Base-by-base conservation (phyloP, 768 basidiomycete species). In the Russula foetens region DNA sequence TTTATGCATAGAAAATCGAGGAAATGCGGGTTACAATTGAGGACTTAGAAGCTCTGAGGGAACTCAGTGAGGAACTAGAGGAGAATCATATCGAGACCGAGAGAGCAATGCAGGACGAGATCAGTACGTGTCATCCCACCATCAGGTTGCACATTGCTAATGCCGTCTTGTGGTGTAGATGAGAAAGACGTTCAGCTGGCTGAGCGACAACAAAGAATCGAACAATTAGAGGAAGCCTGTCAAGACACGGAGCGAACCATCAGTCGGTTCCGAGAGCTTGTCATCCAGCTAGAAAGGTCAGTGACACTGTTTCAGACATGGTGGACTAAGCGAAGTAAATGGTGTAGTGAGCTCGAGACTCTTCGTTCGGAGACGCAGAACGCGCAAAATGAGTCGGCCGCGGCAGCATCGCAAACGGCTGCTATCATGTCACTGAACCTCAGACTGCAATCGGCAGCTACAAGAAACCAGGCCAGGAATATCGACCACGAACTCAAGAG, bases 1-100 rank as follows among this genome's bases (percentile, higher is more conserved):
- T 11, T 24, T 24, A 26, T 44, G 26, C 46, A 5, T 67, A 95
- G 91, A 95, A 94, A 84, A 93, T 98, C 65, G 97, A 98, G 71
- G 94, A 98, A 73, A 95, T 98, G 90, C 83, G 92, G 14, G 86
- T 92, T 56, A 91, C 90, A 0, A 92, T 98, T 56, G 96, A 98
- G 71, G 97, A 99, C 68, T 83, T 98, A 4, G 97, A 99, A 70
- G 84, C 94, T 12, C 82, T 99, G 44, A 91, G 95, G 70, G 97
- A 98, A 68, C 86, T 99, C 50, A 92, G 88, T 58, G 96, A 99
- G 63, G 97, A 99, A 73, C 81, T 99, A 3, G 97, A 98, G 72
- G 95, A 98, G 73, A 94, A 92, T 67, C 96, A 98, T 64, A 70
- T 90, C 2, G 96, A 97, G 72, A 91, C 93, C 0, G 96, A 98